These are phyloP conservation scores for Malus asiatica DNA, from an alignment of 306 rosid species.

Conservation along the genomic window DNA sequence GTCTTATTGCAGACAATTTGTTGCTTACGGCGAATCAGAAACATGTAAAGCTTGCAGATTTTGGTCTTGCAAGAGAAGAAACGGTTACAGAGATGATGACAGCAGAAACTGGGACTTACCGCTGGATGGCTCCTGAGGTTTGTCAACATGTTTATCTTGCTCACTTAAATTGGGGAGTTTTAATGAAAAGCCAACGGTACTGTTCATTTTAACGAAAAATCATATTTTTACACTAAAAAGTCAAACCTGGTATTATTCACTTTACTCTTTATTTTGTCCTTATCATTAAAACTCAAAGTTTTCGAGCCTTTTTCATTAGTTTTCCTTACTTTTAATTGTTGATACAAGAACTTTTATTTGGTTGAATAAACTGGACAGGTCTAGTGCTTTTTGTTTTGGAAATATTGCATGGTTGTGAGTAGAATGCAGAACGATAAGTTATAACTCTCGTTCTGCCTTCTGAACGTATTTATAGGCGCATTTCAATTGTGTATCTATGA, in stretches of 20 bases:
- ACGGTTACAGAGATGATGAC: conserved; percentile 97
- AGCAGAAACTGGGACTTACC: conserved; percentile 94
- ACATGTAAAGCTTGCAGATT: conserved; percentile 91
- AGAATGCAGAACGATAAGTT: neutral
- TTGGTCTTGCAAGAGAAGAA: conserved; percentile 98
- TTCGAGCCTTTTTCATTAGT: too few relatives aligned
- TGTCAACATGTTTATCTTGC: conserved; percentile 5
- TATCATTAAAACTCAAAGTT: too few relatives aligned
- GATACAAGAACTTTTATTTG: neutral
- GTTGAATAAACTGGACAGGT: neutral
- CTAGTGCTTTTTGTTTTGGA: neutral
- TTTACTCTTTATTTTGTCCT: too few relatives aligned
- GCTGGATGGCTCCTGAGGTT: conserved; percentile 99
- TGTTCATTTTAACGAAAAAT: too few relatives aligned
- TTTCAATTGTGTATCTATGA: neutral
- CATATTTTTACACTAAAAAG: too few relatives aligned
- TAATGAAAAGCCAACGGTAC: too few relatives aligned
- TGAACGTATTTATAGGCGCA: neutral
- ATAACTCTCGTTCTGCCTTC: neutral
- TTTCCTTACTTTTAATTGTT: neutral
- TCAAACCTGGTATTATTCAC: too few relatives aligned
- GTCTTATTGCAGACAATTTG: conserved; percentile 67
- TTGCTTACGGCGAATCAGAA: conserved; percentile 77
- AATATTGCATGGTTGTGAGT: neutral
- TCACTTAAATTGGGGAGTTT: neutral